Base-by-base conservation (phyloP, 805 yeast species). In the Saturnispora halmiae region DNA sequence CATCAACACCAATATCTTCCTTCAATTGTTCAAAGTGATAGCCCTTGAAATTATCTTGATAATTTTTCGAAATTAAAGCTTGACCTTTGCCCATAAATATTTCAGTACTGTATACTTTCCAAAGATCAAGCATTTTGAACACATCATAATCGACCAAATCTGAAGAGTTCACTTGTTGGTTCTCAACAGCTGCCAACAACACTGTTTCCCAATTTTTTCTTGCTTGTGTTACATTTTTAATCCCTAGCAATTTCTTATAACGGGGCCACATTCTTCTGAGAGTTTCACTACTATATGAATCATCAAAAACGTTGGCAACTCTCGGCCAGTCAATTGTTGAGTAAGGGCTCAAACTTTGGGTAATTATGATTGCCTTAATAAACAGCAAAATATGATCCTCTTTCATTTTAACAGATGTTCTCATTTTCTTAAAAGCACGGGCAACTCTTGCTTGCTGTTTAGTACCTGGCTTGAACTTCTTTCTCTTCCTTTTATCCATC, bases 181-280 rank as follows among this genome's bases (percentile, higher is more conserved):
- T 71, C 32, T 70, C 71, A 18, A 84, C 76, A 0, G 78, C 79
- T 30, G 63, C 60, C 27, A 78, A 50, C 19, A 87, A 69, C 16
- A 83, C 67, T 16, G 65, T 66, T 51, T 83, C 90, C 79, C 92
- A 88, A 10, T 69, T 67, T 34, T 67, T 66, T 36, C 67, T 61
- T 0, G 74, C 69, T 27, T 70, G 70, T 32, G 69, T 72, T 32
- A 82, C 64, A 0, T 79, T 82, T 38, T 70, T 66, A 13, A 61
- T 58, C 0, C 92, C 92, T 29, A 79, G 73, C 7, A 46, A 40
- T 29, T 74, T 72, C 32, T 84, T 68, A 7, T 82, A 67, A 15
- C 73, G 65, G 2, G 81, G 75, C 96, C 96, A 88, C 44, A 73
- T 77, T 38, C 74, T 72, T 46, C 69, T 70, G 21, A 80, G 59